Base-by-base conservation (phyloP, 257 asterid genomes). In the Solanum pimpinellifolium region DNA sequence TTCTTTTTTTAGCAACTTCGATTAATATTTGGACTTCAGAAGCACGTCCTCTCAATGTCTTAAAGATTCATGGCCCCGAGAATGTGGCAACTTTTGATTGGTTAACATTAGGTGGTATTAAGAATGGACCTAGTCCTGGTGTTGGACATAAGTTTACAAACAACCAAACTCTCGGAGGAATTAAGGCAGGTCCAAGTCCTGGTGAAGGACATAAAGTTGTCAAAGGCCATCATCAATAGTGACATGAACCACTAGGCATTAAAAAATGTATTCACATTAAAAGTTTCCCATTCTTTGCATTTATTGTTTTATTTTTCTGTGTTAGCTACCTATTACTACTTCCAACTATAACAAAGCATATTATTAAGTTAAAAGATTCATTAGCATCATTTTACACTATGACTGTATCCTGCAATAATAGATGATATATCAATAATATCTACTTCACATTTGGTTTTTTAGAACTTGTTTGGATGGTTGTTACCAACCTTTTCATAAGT, bases 31-130 rank as follows among this genome's bases (percentile, higher is more conserved):
- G 69, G 49, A 47, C 85, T 3, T 88, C 84, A 2, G 90, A 90
- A 27, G 90, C 93, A 7, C 93, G 93, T 66, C 90, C 86, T 52
- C 91, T 92, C 10, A 88, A 84, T 46, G 52, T 29, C 9, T 27
- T 87, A 9, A 85, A 77, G 70, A 35, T 27, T 23, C 46, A 42
- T 31, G 1, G 0, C 1, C 2, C 42, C 9, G 7, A 4, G 25
- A 4, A 4, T 14, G 2, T 6, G n/a, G 25, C 2, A 69, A 15
- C 14, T 31, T 70, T 70, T 70, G 77, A 16, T 70, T 31, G n/a
- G 77, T 70, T 31, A 70, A 15, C 13, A 3, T 15, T 70, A 7
- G 14, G 8, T 15, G n/a, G 12, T 31, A 86, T 74, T 33, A 89
- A 88, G 69, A 80, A 87, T 15, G 82, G 69, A 20, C 88, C 88